Conservation (phyloP, 192 early-diverging fungal species). For the Linnemannia exigua region DNA sequence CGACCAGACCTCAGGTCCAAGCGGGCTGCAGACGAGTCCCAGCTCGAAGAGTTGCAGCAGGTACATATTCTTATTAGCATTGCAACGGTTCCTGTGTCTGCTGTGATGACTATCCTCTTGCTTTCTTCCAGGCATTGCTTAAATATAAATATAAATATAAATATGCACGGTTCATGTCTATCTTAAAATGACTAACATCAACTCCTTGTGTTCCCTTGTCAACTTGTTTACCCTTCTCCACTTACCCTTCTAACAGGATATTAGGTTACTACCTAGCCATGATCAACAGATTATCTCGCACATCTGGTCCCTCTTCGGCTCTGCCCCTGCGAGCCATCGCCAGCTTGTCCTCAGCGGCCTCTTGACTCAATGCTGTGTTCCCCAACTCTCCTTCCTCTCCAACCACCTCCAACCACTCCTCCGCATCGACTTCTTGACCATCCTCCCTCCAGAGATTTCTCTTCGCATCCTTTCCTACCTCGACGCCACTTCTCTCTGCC, state of each 20-base stretch:
- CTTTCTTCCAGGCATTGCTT: no score
- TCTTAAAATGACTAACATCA: background rate
- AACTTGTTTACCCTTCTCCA: background rate
- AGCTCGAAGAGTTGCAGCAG: slow-evolving; percentile 60
- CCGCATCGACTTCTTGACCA: slow-evolving; percentile 87
- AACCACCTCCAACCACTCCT: slow-evolving; percentile 77
- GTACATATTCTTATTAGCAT: slow-evolving; percentile 43
- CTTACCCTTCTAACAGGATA: slow-evolving; percentile 50
- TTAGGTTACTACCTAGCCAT: slow-evolving; percentile 64
- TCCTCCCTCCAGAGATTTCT: slow-evolving; percentile 82
- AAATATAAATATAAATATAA: no score
- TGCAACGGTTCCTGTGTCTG: no score
- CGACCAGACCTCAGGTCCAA: slow-evolving; percentile 61
- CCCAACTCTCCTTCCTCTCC: slow-evolving; percentile 88
- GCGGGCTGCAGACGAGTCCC: slow-evolving; percentile 58
- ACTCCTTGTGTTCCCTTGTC: no score
- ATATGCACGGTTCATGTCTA: background rate
- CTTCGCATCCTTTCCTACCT: slow-evolving; percentile 90
- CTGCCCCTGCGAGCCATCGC: slow-evolving; percentile 74
- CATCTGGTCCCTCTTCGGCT: slow-evolving; percentile 80
- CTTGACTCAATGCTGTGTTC: slow-evolving; percentile 84
- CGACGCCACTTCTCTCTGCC: slow-evolving; percentile 92
- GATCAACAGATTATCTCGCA: slow-evolving; percentile 75
- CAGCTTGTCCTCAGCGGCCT: slow-evolving; percentile 82
- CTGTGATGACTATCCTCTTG: no score